These are phyloP conservation scores for Arthrobotrys sphaeroides DNA, from an alignment of 2,329 filamentous ascomycete species.

Conservation along the genomic window DNA sequence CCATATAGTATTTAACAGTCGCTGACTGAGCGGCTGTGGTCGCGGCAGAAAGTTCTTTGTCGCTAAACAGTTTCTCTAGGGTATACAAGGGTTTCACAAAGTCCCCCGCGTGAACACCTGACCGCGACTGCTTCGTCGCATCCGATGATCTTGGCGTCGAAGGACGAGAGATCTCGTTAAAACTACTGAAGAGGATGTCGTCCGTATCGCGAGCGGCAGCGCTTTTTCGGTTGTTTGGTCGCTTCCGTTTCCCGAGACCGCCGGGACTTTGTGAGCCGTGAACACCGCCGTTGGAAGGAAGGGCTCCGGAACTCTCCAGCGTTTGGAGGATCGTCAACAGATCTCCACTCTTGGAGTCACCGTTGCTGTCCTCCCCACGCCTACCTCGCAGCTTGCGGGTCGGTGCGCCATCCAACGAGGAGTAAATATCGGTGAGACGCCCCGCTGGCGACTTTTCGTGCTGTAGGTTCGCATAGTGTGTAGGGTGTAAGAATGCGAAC, in stretches of 20 bases:
- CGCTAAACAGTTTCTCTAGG: constrained; percentile 50
- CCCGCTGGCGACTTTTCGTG: constrained; percentile 43
- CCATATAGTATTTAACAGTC: constrained; percentile 45
- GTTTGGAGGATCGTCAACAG: constrained; percentile 43
- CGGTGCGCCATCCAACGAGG: constrained; percentile 34
- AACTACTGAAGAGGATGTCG: constrained; percentile 32
- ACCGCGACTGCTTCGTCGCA: constrained; percentile 14
- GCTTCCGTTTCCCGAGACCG: constrained; percentile 54
- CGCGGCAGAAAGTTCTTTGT: constrained; percentile 46
- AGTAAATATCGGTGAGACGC: constrained; percentile 47
- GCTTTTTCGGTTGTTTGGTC: constrained; percentile 52
- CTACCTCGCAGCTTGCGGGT: constrained; percentile 46
- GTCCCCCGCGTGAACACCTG: constrained; percentile 43
- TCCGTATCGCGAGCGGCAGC: constrained; percentile 35
- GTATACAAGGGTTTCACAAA: constrained; percentile 53
- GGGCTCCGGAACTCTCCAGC: constrained; percentile 37
- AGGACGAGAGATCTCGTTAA: constrained; percentile 45
- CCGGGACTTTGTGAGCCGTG: constrained; percentile 51
- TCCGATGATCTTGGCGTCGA: constrained; percentile 49
- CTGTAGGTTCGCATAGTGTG: constrained; percentile 31
- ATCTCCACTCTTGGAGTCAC: constrained; percentile 33
- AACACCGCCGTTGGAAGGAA: constrained; percentile 33
- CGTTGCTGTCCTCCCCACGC: constrained; percentile 47
- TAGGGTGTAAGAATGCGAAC: constrained; percentile 41
- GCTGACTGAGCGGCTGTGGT: constrained; percentile 30